Base-by-base conservation (phyloP, 2,329 filamentous ascomycete genomes). In the Trichocomaceae sp. region DNA sequence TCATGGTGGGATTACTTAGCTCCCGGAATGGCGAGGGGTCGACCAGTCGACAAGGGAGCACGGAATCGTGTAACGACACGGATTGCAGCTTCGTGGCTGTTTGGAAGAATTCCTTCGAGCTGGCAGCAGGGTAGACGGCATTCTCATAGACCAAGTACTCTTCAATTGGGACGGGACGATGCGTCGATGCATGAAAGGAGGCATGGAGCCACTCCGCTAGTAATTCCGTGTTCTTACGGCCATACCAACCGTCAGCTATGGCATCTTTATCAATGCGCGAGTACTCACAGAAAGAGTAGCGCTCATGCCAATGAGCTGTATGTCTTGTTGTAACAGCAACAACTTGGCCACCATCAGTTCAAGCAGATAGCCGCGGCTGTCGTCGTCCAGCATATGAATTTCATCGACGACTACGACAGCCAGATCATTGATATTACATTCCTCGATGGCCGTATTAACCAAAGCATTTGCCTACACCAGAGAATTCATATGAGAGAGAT, bases 361-460 rank as follows among this genome's bases (percentile, higher is more conserved):
- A 53, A 90, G 74, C 1, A 90, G 75, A 65, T 90, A 90, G 3
- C 87, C 87, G 12, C 87, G 82, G 60, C 85, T 80, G 58, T 86
- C 84, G 65, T 90, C 87, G 61, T 89, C 84, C 45, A 90, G 77
- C 86, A 91, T 90, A 66, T 91, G 87, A n/a, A 90, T 72, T 65
- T 91, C 87, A 62, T 91, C 87, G 33, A 90, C 74, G 13, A 90
- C 85, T 17, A 90, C 81, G 10, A 84, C 75, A 47, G 80, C 81
- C 44, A 91, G 72, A 19, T 83, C 77, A n/a, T 77, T 73, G 57
- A 89, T 79, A 3, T 77, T 82, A 63, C 80, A 83, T 59, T 90
- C 85, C 58, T 87, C 84, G 60, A 90, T 87, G 13, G 86, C 84
- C 20, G 79, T 75, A 61, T 91, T 90, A 26, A 90, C 78, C 39